Evolutionary conservation across 495 filamentous ascomycete species (phyloP).

Genomic region (Talaromyces thailandensis): DNA sequence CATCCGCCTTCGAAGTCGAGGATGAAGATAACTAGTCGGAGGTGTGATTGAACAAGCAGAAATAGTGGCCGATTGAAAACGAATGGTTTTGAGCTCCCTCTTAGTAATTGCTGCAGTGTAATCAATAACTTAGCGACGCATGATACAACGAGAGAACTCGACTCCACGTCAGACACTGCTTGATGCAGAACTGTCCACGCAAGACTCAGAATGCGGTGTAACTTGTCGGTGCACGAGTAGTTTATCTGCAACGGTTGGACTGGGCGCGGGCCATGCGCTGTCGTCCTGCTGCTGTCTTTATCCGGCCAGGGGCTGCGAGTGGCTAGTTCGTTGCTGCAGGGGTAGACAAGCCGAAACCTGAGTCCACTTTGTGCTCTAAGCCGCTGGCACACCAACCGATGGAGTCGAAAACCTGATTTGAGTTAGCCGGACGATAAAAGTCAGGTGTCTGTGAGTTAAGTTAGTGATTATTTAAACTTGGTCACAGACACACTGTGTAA

Average conservation of each 20-base stretch:
- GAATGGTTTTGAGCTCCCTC: neutral
- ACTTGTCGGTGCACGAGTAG: neutral
- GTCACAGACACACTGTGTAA: too few relatives aligned
- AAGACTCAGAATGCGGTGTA: neutral
- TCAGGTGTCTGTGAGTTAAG: neutral
- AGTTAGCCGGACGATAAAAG: neutral
- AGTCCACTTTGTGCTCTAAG: neutral
- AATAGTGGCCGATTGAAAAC: neutral
- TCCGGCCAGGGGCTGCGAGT: neutral
- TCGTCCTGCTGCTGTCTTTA: neutral
- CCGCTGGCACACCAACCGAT: neutral
- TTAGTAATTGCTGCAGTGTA: neutral
- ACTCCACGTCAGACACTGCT: neutral
- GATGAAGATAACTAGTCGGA: neutral
- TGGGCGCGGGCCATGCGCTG: neutral
- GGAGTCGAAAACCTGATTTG: neutral
- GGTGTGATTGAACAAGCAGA: neutral
- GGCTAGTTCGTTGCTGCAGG: neutral
- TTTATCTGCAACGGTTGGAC: slow-evolving; percentile 2
- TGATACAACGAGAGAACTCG: neutral
- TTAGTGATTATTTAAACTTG: too few relatives aligned
- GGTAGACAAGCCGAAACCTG: neutral
- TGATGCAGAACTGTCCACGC: neutral
- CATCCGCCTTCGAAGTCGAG: neutral
- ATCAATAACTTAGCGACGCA: neutral